These are phyloP conservation scores for Perilla frutescens DNA, from an alignment of 257 asterid genomes.

Conservation along the genomic window DNA sequence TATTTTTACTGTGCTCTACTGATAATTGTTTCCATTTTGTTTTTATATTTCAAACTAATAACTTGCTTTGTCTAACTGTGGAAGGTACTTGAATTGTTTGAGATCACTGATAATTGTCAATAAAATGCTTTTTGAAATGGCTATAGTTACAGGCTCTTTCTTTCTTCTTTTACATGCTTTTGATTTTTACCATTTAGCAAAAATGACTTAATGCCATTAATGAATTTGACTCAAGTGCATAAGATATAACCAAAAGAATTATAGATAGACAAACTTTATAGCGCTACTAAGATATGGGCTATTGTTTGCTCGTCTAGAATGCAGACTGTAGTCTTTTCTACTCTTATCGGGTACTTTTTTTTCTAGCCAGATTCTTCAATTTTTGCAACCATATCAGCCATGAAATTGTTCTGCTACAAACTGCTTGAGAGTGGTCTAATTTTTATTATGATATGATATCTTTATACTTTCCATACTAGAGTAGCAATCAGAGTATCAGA, in stretches of 20 bases:
- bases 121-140: background rate
- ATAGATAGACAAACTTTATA: no score
- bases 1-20: no score
- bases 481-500: background rate
- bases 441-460: no score
- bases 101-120: no score
- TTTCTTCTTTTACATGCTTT: background rate
- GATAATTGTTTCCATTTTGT: no score
- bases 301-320: background rate
- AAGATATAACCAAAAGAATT: conserved; percentile 4
- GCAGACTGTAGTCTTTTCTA: background rate
- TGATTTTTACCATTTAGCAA: background rate
- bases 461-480: background rate
- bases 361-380: background rate
- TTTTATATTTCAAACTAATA: no score
- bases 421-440: no score
- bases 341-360: background rate
- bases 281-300: background rate
- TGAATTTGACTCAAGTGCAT: background rate
- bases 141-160: background rate
- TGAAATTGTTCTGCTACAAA: background rate
- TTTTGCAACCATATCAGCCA: background rate
- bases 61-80: no score
- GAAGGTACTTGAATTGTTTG: no score
- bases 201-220: background rate